A percentile compares a stretch with the other conserved stretches of the same genome.
These are phyloP conservation scores for Hyphodiscus sp. DNA, from an alignment of 2,329 filamentous ascomycete species.

Conservation along the genomic window DNA sequence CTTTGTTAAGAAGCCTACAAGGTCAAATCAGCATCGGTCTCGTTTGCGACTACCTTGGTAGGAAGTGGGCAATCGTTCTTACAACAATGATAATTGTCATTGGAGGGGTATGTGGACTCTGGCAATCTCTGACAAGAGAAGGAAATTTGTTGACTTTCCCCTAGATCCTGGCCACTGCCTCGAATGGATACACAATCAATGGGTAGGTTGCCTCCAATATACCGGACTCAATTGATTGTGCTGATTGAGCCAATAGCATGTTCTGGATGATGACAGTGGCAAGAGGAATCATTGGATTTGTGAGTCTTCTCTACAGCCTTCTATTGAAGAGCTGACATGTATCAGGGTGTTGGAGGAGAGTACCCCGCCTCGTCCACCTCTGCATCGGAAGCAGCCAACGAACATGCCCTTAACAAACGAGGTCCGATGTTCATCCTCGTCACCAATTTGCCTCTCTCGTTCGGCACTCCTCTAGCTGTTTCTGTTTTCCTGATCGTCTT, in stretches of 20 bases:
- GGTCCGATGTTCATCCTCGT: slow-evolving; percentile 41
- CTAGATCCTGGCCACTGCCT: slow-evolving; percentile 37
- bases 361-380: slow-evolving; percentile 42
- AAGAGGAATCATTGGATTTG: slow-evolving; percentile 42
- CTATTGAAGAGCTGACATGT: not conserved
- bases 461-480: slow-evolving; percentile 37
- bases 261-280: slow-evolving; percentile 47
- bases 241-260: slow-evolving; percentile 31
- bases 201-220: slow-evolving; percentile 16
- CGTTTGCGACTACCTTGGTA: slow-evolving; percentile 40
- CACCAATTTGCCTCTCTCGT: slow-evolving; percentile 37
- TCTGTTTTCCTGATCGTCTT: slow-evolving; percentile 42
- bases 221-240: not conserved
- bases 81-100: slow-evolving; percentile 41
- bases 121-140: slow-evolving; percentile 34
- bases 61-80: slow-evolving; percentile 39
- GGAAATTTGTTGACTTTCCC: not conserved
- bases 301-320: too few relatives aligned
- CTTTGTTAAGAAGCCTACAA: not conserved
- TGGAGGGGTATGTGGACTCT: slow-evolving; percentile 21
- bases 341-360: slow-evolving; percentile 29
- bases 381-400: slow-evolving; percentile 42
- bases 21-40: slow-evolving; percentile 34
- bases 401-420: slow-evolving; percentile 34
- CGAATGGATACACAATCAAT: slow-evolving; percentile 37